Base-by-base conservation (phyloP, 257 asterid genomes). In the Rubia yunnanensis region DNA sequence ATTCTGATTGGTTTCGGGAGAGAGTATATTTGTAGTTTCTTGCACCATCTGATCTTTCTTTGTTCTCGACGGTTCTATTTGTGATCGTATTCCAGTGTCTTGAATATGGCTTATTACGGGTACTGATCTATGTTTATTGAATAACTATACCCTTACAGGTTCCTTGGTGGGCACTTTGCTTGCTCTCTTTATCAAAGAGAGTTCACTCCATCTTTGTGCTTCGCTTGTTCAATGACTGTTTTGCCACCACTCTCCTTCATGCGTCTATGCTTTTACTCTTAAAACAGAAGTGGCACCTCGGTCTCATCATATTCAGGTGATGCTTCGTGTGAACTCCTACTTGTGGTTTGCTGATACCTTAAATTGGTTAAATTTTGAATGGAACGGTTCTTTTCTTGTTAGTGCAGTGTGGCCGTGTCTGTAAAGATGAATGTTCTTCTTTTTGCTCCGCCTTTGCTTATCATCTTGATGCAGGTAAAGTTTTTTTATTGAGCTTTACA, bases 141-240 rank as follows among this genome's bases (percentile, higher is more conserved):
- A 23, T 26, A 58, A 64, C 61, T 22, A 50, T 64, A 58, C 53
- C 68, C n/a, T 70, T 81, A 79, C 95, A 92, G 98, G 82, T 89
- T 64, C 98, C 98, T 55, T 92, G 96, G 98, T 92, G 98, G 98
- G 97, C 97, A 49, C 80, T 92, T 63, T 79, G 84, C 80, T 78
- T 92, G 84, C 79, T 92, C 41, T 77, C 88, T 74, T 71, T 92
- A 76, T 92, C 98, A 44, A 92, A 92, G 77, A 77, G 96, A 79
- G 69, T 86, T 77, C 98, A 89, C 77, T 92, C 98, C 24, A 92
- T 92, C 70, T 92, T 92, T 59, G 85, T 92, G 79, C 96, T 92
- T 77, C 96, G 98, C 75, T 82, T 92, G 73, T 92, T 92, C 83
- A 92, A 92, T 70, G 98, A 92, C 72, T 92, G 98, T 83, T 89